Evolutionary conservation across 2,329 filamentous ascomycete species (phyloP), one percentile per base, ranked within the genome.

Genomic region (Epicoccum nigrum): DNA sequence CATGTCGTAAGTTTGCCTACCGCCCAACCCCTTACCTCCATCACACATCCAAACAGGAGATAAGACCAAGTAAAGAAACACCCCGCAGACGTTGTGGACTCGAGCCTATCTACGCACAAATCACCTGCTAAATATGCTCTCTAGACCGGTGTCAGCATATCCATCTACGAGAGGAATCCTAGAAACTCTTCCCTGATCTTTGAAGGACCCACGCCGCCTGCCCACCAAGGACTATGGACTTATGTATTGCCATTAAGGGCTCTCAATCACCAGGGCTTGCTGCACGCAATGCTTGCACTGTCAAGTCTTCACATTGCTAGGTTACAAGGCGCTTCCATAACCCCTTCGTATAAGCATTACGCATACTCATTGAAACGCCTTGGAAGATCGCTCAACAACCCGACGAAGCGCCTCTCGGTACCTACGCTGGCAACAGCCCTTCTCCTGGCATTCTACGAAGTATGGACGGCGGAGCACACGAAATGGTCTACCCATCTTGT

Each of bases 401-500:
- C 93, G 79, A 81, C 79, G 37, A 85, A 86, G 62, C 85, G 92
- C 45, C 85, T 86, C 7, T 86, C 91, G 48, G 83, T 90, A 7
- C 86, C 90, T 1, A 97, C 92, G 0, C 77, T 97, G n/a, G 93
- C 92, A 7, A 92, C 92, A 2, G 92, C 90, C 0, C 78, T 97
- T 28, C 77, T 97, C 7, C 81, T 99, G 7, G 90, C 87, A 0
- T 97, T 92, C 70, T 97, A 96, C 65, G 94, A 97, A 71, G 90
- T 97, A 15, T 94, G 93, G 86, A 89, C 88, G 28, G 93, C 92
- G 17, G 93, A 99, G 60, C 93, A 97, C 64, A 86, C 88, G 47
- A 96, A 96, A 71, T 99, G 94, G 94, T 94, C 90, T 65, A 93
- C 89, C 55, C 94, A 97, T 74, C 79, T 97, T 30, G 85, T 90